A percentile compares a stretch with the other conserved stretches of the same genome.
These are phyloP conservation scores for Geranium incanum DNA, from an alignment of 441 rosid species.

Conservation along the genomic window DNA sequence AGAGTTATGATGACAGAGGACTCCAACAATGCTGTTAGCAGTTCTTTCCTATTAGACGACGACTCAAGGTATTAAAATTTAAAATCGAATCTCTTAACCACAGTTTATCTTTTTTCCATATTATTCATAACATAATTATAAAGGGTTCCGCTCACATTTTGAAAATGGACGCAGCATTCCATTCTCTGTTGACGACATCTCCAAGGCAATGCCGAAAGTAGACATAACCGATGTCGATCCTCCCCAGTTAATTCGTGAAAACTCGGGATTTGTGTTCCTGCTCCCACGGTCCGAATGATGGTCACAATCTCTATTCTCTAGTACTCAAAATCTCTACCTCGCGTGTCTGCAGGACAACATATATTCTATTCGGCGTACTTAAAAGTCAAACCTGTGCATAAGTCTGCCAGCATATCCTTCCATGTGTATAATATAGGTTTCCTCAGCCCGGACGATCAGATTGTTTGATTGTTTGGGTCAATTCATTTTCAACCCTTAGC, in stretches of 20 bases:
- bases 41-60: slow-evolving; percentile 86
- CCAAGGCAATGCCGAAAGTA: slow-evolving; percentile 88
- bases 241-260: slow-evolving; percentile 81
- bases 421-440: slow-evolving; percentile 25
- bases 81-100: neutral
- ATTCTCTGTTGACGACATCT: slow-evolving; percentile 88
- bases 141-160: neutral
- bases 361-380: too few species aligned
- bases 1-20: slow-evolving; percentile 96
- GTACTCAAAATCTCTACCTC: too few species aligned
- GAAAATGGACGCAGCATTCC: slow-evolving; percentile 65
- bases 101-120: neutral
- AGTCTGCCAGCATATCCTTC: slow-evolving; percentile 24
- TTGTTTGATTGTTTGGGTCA: slow-evolving; percentile 24
- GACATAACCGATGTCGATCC: slow-evolving; percentile 84
- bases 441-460: slow-evolving; percentile 23
- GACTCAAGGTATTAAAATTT: slow-evolving; percentile 65
- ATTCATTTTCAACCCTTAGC: slow-evolving; percentile 30
- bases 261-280: slow-evolving; percentile 87
- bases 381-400: slow-evolving; percentile 36
- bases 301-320: neutral
- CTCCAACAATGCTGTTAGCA: slow-evolving; percentile 94
- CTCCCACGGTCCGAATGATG: slow-evolving; percentile 47
- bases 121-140: neutral
- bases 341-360: too few species aligned